Evolutionary conservation across 2,329 filamentous ascomycete species (phyloP), one percentile per base, ranked within the genome.

Genomic region (Fusarium sp.): DNA sequence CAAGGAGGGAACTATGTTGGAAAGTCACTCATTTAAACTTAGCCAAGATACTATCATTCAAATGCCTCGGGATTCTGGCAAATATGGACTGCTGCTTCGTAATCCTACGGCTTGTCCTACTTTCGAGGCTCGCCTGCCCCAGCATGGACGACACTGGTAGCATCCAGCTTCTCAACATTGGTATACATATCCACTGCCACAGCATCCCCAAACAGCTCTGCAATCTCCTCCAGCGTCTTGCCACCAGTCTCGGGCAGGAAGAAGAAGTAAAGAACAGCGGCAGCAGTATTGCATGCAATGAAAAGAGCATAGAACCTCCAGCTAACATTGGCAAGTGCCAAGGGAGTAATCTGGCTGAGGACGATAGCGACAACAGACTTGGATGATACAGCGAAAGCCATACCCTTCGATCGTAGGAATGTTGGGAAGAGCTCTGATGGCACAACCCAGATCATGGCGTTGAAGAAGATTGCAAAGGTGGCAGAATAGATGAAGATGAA

Each of bases 391-490:
- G 77, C 75, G 45, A 77, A 75, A 0, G 69, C 71, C 12, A 75
- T 48, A 5, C 76, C 72, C 37, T 73, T 66, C 8, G 57, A 45
- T 4, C 63, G 35, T 0, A 80, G 65, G 38, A 69, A 66, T 12
- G 70, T 64, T 1, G 76, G 76, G 60, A 78, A 78, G 15, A 77
- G 72, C 33, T 79, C 76, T 1, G 77, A 69, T 1, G 74, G 73
- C 1, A 80, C 68, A 2, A 79, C 75, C 72, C 75, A 81, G 50
- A 75, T 73, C 23, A 74, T 76, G 11, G 73, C 74, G 70, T 80
- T 81, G 73, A 80, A 79, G 69, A 77, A 79, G 42, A 79, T 67
- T n/a, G 75, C 75, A 50, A 77, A 80, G 32, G 60, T 55, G 15
- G 71, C 64, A 1, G 78, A 76, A 46, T 75, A 79, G 20, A 80